These are phyloP conservation scores for Lentinula edodes DNA, from an alignment of 768 basidiomycete genomes.

Conservation along the genomic window DNA sequence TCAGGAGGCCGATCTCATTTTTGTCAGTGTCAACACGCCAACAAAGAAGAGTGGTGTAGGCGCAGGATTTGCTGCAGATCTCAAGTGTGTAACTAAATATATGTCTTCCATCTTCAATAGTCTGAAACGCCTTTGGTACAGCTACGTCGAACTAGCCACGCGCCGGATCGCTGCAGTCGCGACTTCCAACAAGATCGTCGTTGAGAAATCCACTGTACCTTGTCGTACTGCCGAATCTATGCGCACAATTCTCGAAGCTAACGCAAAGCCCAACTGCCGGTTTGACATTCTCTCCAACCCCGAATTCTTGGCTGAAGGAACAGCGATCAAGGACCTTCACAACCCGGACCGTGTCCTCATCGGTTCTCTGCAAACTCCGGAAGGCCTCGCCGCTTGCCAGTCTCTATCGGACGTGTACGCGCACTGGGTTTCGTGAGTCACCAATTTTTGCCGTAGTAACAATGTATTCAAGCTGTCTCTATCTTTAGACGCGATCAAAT, in stretches of 20 bases:
- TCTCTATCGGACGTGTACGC: slow-evolving; percentile 80
- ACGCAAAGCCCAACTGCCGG: slow-evolving; percentile 84
- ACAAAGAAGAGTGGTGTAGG: slow-evolving; percentile 98
- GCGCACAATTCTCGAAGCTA: slow-evolving; percentile 98
- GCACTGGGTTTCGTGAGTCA: slow-evolving; percentile 91
- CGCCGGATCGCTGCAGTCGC: slow-evolving; percentile 93
- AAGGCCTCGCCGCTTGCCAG: slow-evolving; percentile 77
- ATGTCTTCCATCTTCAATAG: slow-evolving; percentile 2
- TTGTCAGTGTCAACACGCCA: slow-evolving; percentile 97
- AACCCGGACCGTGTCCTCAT: slow-evolving; percentile 94
- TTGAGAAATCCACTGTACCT: slow-evolving; percentile 98
- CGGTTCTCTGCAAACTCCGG: slow-evolving; percentile 86
- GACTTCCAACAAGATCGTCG: slow-evolving; percentile 91
- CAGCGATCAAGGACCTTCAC: slow-evolving; percentile 87
- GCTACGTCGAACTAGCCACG: slow-evolving; percentile 96
- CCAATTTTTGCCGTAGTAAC: neutral
- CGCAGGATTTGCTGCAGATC: slow-evolving; percentile 96
- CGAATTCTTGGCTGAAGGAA: slow-evolving; percentile 98
- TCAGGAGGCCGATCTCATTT: slow-evolving; percentile 93
- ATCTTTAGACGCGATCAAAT: slow-evolving; percentile 60
- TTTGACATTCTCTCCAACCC: slow-evolving; percentile 99
- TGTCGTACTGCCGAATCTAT: slow-evolving; percentile 98
- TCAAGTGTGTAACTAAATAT: slow-evolving; percentile 64
- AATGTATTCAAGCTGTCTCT: slow-evolving; percentile 1
- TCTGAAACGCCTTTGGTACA: slow-evolving; percentile 24